These are phyloP conservation scores for Protea cynaroides DNA, from an alignment of 164 flowering plant genomes.

Conservation along the genomic window DNA sequence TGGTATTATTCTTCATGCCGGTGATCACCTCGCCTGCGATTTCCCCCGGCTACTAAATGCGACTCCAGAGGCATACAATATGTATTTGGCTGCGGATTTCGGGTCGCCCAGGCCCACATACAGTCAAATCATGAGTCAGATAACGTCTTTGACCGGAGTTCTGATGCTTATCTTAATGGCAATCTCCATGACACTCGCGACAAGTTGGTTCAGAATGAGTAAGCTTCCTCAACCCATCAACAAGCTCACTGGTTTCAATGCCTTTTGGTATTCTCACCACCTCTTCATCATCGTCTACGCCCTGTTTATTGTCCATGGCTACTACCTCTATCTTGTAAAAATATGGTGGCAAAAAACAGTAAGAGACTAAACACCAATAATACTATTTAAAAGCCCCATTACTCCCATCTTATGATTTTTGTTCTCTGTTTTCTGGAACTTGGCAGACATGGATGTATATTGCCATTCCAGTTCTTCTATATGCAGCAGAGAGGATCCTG, in stretches of 20 bases:
- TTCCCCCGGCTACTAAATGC: conserved; percentile 60
- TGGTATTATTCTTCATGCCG: conserved; percentile 85
- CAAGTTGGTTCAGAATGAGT: conserved; percentile 79
- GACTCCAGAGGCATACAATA: conserved; percentile 18
- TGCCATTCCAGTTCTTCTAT: conserved; percentile 72
- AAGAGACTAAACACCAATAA: conserved; percentile 6
- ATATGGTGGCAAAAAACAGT: conserved; percentile 85
- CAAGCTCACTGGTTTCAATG: conserved; percentile 90
- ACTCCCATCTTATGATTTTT: neutral
- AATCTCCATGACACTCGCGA: conserved; percentile 83
- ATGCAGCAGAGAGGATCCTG: conserved; percentile 80
- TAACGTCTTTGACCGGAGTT: conserved; percentile 78
- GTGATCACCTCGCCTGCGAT: conserved; percentile 87
- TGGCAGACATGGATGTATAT: conserved; percentile 99
- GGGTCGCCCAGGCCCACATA: conserved; percentile 53
- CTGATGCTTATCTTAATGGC: conserved; percentile 74
- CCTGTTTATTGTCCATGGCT: conserved; percentile 77
- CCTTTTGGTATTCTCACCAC: conserved; percentile 99
- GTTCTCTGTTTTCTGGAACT: neutral
- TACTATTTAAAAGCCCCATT: no score
- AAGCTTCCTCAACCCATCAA: conserved; percentile 86
- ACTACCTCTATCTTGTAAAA: conserved; percentile 72
- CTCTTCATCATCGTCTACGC: conserved; percentile 72
- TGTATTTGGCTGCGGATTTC: conserved; percentile 35
- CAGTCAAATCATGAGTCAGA: conserved; percentile 41